Conservation (phyloP, 164 flowering plant species). For the Magnolia changhungtana region DNA sequence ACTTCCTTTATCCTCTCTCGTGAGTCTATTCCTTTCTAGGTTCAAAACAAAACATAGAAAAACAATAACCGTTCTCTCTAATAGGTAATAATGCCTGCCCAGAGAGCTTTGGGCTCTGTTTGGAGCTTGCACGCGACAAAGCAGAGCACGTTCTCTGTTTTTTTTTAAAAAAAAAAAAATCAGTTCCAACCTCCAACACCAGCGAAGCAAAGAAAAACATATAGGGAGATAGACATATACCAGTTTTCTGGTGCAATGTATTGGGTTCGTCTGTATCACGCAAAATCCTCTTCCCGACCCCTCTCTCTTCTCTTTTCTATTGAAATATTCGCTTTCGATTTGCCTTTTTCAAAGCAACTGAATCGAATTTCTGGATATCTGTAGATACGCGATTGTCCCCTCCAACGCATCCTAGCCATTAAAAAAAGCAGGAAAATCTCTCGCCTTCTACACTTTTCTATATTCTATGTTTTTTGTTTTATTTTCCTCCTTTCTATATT, state of each 20-base stretch:
- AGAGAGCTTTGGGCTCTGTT: constrained; percentile 27
- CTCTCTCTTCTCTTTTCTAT: constrained; percentile 19
- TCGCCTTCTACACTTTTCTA: constrained; percentile 17
- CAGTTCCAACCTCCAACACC: constrained; percentile 14
- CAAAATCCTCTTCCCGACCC: constrained; percentile 20
- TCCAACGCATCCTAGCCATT: constrained; percentile 26
- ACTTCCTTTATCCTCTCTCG: background rate
- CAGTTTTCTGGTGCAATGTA: constrained; percentile 21
- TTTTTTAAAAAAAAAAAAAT: background rate
- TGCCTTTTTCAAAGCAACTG: constrained; percentile 50
- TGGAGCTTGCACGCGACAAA: constrained; percentile 26
- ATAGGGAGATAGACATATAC: background rate
- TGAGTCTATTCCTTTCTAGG: background rate
- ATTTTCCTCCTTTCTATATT: background rate
- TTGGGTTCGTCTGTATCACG: constrained; percentile 23
- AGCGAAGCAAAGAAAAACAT: constrained; percentile 8
- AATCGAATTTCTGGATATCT: constrained; percentile 80
- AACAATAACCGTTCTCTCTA: constrained; percentile 8
- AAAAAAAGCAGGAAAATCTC: constrained; percentile 13
- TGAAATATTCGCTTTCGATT: constrained; percentile 21
- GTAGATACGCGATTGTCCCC: constrained; percentile 66
- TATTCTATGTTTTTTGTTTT: constrained; percentile 11
- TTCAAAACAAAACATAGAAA: constrained; percentile 2
- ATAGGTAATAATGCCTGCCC: background rate
- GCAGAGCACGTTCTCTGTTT: constrained; percentile 36